Percentiles rank a stretch among this genome's conserved stretches.
Conservation (phyloP, 108 stramenopile species). For the Cylindrotheca fusiformis region DNA sequence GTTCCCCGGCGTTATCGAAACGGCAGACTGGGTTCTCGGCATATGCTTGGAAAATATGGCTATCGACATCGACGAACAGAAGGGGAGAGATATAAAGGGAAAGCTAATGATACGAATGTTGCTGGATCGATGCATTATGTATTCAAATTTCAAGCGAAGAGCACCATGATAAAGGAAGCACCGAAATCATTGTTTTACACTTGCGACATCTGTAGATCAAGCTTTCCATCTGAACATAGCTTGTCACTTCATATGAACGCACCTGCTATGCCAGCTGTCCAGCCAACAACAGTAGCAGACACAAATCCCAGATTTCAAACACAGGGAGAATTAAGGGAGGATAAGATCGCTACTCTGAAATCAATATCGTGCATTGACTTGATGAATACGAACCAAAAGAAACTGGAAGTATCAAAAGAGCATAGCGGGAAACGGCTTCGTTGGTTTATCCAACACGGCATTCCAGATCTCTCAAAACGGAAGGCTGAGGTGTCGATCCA, state of each 20-base stretch:
- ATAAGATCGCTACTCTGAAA: background rate
- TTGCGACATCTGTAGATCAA: slow-evolving; percentile 40
- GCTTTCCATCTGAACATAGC: slow-evolving; percentile 27
- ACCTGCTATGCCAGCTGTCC: slow-evolving; percentile 38
- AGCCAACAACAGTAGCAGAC: background rate
- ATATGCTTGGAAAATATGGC: slow-evolving; percentile 57
- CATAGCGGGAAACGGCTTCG: slow-evolving; percentile 48
- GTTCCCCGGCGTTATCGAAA: slow-evolving; percentile 61
- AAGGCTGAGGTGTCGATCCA: slow-evolving; percentile 41
- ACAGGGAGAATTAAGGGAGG: background rate
- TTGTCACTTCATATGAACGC: slow-evolving; percentile 28
- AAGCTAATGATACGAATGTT: slow-evolving; percentile 46
- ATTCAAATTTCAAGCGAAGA: slow-evolving; percentile 11
- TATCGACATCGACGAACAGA: slow-evolving; percentile 71
- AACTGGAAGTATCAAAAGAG: slow-evolving; percentile 1
- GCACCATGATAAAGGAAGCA: background rate
- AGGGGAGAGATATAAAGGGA: slow-evolving; percentile 47
- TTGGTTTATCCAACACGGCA: slow-evolving; percentile 40
- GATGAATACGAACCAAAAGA: background rate
- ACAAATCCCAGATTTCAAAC: slow-evolving; percentile 9
- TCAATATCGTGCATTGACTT: background rate
- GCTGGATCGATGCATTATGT: slow-evolving; percentile 51
- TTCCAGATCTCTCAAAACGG: slow-evolving; percentile 35
- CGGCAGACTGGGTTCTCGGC: slow-evolving; percentile 55
- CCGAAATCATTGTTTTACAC: background rate